phyloP scores from a whole-genome alignment of 1,284 basidiomycete species.

The Apiotrichum mycotoxinovorans region DNA sequence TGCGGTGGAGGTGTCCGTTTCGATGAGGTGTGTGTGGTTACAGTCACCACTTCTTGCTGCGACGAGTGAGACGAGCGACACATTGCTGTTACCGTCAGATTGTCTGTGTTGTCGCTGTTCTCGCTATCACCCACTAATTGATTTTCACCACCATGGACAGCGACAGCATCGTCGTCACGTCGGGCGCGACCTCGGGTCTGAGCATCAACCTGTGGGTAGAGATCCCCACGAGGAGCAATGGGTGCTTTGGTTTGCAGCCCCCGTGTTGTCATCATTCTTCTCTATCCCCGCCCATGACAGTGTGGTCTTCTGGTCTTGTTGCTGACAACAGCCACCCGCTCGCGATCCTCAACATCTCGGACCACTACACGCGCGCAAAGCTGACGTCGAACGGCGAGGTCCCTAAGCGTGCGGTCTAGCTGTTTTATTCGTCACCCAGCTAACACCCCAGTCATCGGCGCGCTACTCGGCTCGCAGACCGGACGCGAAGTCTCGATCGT shows the following conservation, averaged over 20 bases:
- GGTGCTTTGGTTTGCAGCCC: too few relatives aligned
- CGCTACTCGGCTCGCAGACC: slow-evolving; percentile 87
- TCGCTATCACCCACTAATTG: neutral
- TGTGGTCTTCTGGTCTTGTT: too few relatives aligned
- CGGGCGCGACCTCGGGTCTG: slow-evolving; percentile 36
- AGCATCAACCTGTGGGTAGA: slow-evolving; percentile 40
- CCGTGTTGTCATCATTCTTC: too few relatives aligned
- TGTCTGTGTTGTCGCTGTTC: too few relatives aligned
- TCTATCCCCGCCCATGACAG: too few relatives aligned
- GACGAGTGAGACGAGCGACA: too few relatives aligned
- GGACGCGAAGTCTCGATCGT: slow-evolving; percentile 94
- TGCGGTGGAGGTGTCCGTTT: too few relatives aligned
- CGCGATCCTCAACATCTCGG: slow-evolving; percentile 93
- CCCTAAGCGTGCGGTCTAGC: slow-evolving; percentile 4
- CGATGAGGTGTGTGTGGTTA: neutral
- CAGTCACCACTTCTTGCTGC: too few relatives aligned
- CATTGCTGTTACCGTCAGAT: too few relatives aligned
- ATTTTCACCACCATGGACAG: neutral
- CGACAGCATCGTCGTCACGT: slow-evolving; percentile 8
- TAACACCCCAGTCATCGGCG: slow-evolving; percentile 91
- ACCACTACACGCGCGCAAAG: slow-evolving; percentile 80
- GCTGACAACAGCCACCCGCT: slow-evolving; percentile 72
- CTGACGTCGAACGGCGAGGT: neutral
- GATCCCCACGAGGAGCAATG: too few relatives aligned
- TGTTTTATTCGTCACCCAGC: neutral